phyloP scores from a whole-genome alignment of 345 rosid species.

The Pistacia atlantica region DNA sequence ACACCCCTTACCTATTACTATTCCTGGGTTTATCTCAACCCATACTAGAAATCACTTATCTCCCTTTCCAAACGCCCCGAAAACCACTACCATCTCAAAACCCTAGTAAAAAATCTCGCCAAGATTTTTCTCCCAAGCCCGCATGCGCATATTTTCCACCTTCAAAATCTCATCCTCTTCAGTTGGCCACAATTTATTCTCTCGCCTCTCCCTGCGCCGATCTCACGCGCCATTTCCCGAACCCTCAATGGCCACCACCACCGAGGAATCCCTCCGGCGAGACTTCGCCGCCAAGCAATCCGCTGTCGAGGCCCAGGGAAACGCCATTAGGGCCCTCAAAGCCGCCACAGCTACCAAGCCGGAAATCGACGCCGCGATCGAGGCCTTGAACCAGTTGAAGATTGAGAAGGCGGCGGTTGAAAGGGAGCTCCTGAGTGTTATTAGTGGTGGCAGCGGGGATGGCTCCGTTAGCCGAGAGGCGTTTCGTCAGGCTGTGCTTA shows the following conservation, averaged over 20 bases:
- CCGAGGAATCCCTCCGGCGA: slow-evolving; percentile 68
- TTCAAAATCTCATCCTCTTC: slow-evolving; percentile 32
- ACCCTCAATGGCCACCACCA: slow-evolving; percentile 46
- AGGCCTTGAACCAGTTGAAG: slow-evolving; percentile 58
- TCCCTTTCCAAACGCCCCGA: slow-evolving; percentile 13
- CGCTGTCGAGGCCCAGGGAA: slow-evolving; percentile 72
- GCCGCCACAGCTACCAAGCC: slow-evolving; percentile 55
- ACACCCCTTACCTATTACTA: too few relatives aligned
- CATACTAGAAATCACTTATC: too few relatives aligned
- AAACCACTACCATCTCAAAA: slow-evolving; percentile 9
- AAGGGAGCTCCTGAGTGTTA: slow-evolving; percentile 63
- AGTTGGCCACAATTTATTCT: slow-evolving; percentile 28
- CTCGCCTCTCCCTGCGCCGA: slow-evolving; percentile 9
- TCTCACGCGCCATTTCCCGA: slow-evolving; percentile 15
- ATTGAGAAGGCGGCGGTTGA: slow-evolving; percentile 73
- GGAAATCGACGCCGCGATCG: slow-evolving; percentile 78
- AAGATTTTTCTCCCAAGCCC: not conserved
- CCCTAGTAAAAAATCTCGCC: slow-evolving; percentile 20
- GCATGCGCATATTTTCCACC: slow-evolving; percentile 45
- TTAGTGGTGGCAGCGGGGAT: slow-evolving; percentile 43
- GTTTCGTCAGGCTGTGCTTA: slow-evolving; percentile 71
- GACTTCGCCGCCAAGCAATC: slow-evolving; percentile 61
- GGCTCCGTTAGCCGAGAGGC: slow-evolving; percentile 62
- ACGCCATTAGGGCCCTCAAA: slow-evolving; percentile 74
- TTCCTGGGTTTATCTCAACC: too few relatives aligned